These are phyloP conservation scores for Diplocarpon rosae DNA, from an alignment of 2,329 filamentous ascomycete genomes.

Conservation along the genomic window DNA sequence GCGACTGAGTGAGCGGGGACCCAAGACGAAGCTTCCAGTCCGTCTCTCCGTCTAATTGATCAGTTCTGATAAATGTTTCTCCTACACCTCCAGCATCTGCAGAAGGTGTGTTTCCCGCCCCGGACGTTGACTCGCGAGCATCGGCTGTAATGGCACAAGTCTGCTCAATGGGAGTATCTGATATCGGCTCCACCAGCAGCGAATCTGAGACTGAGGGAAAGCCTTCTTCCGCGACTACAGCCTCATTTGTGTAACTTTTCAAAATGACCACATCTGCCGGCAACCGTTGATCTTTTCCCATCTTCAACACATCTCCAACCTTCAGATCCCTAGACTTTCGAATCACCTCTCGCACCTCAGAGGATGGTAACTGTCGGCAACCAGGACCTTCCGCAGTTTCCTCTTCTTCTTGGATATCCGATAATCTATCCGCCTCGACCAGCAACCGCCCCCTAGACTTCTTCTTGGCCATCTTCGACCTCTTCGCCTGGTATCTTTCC, in stretches of 20 bases:
- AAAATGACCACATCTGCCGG: constrained; percentile 91
- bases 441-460: constrained; percentile 29
- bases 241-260: constrained; percentile 61
- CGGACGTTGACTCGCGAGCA: constrained; percentile 18
- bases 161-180: constrained; percentile 23
- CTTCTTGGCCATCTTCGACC: constrained; percentile 35
- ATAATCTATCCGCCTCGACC: constrained; percentile 36
- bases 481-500: constrained; percentile 31
- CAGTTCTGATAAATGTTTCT: constrained; percentile 94
- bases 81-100: constrained; percentile 35
- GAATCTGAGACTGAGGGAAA: constrained; percentile 8
- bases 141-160: constrained; percentile 14
- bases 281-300: constrained; percentile 84
- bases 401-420: constrained; percentile 62
- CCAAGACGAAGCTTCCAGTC: constrained; percentile 95
- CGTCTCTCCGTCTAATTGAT: constrained; percentile 94
- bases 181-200: constrained; percentile 24
- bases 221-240: constrained; percentile 12
- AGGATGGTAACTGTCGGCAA: constrained; percentile 33
- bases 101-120: constrained; percentile 20
- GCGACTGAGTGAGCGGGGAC: constrained; percentile 71
- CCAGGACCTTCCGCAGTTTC: constrained; percentile 38
- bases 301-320: constrained; percentile 90
- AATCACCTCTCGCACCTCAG: constrained; percentile 51
- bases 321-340: constrained; percentile 82